phyloP scores from a whole-genome alignment of 2,329 filamentous ascomycete genomes.

The Trichoderma hamatum region DNA sequence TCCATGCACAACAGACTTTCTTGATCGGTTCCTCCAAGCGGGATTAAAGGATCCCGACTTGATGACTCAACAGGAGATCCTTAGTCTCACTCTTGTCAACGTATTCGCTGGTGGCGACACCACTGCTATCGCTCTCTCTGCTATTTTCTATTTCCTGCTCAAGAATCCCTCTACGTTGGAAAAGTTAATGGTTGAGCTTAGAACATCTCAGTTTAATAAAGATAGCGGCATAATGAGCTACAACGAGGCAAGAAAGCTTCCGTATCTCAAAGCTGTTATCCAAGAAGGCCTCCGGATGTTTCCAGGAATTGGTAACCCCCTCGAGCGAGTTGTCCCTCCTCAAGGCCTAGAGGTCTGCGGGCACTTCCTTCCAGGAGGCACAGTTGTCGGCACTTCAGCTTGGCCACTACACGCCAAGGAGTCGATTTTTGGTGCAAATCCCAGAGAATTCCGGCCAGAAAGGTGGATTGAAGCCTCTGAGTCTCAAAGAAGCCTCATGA shows the following conservation, averaged over 20 bases:
- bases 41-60: neutral
- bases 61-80: neutral
- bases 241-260: constrained; percentile 57
- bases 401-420: constrained; percentile 55
- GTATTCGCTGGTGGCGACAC: constrained; percentile 68
- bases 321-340: constrained; percentile 27
- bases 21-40: neutral
- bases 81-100: constrained; percentile 65
- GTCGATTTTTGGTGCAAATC: constrained; percentile 60
- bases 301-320: constrained; percentile 50
- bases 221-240: constrained; percentile 41
- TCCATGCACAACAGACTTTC: neutral
- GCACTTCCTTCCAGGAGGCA: constrained; percentile 18
- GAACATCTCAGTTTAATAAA: neutral
- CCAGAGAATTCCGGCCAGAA: constrained; percentile 59
- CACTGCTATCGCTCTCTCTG: constrained; percentile 63
- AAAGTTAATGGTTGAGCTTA: constrained; percentile 57
- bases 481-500: constrained; percentile 45
- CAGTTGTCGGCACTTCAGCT: constrained; percentile 46
- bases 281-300: constrained; percentile 50
- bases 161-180: constrained; percentile 48
- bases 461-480: constrained; percentile 47
- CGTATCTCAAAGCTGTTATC: constrained; percentile 54
- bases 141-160: constrained; percentile 66
- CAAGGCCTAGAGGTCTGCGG: constrained; percentile 23